phyloP scores from a whole-genome alignment of 2,329 filamentous ascomycete genomes.

The Phaeosphaeria sp. region DNA sequence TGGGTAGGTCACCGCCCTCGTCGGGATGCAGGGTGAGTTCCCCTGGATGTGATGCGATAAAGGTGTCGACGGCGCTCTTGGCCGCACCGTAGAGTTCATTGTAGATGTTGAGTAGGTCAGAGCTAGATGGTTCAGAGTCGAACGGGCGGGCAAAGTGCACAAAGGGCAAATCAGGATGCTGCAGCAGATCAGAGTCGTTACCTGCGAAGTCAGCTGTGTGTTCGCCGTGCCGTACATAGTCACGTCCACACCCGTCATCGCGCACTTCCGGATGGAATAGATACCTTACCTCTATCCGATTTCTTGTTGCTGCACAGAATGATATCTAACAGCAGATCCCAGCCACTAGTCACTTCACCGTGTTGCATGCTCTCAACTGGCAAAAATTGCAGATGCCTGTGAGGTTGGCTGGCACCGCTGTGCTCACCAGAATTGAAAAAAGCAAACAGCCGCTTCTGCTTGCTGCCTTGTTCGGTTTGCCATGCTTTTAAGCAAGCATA shows the following conservation, averaged over 20 bases:
- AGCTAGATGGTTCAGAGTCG: slow-evolving; percentile 48
- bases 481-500: slow-evolving; percentile 68
- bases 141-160: slow-evolving; percentile 56
- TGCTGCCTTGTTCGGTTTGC: slow-evolving; percentile 32
- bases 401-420: slow-evolving; percentile 74
- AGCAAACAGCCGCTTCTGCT: slow-evolving; percentile 59
- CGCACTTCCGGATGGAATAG: neutral
- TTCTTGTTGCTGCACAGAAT: slow-evolving; percentile 30
- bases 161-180: slow-evolving; percentile 53
- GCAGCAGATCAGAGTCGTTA: slow-evolving; percentile 11
- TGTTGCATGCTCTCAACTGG: slow-evolving; percentile 68
- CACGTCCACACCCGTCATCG: neutral
- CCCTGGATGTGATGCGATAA: slow-evolving; percentile 48
- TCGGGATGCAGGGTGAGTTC: slow-evolving; percentile 30
- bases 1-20: slow-evolving; percentile 49
- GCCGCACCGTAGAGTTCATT: slow-evolving; percentile 41
- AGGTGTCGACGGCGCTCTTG: slow-evolving; percentile 46
- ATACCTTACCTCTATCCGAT: slow-evolving; percentile 8
- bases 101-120: slow-evolving; percentile 44
- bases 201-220: slow-evolving; percentile 6
- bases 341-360: slow-evolving; percentile 44
- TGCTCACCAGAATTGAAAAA: slow-evolving; percentile 75
- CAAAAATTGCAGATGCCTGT: slow-evolving; percentile 75
- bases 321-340: slow-evolving; percentile 58
- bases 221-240: neutral